A percentile compares a stretch with the other conserved stretches of the same genome.
Conservation (phyloP, 2,329 filamentous ascomycete species). For the Verticillium longisporum region DNA sequence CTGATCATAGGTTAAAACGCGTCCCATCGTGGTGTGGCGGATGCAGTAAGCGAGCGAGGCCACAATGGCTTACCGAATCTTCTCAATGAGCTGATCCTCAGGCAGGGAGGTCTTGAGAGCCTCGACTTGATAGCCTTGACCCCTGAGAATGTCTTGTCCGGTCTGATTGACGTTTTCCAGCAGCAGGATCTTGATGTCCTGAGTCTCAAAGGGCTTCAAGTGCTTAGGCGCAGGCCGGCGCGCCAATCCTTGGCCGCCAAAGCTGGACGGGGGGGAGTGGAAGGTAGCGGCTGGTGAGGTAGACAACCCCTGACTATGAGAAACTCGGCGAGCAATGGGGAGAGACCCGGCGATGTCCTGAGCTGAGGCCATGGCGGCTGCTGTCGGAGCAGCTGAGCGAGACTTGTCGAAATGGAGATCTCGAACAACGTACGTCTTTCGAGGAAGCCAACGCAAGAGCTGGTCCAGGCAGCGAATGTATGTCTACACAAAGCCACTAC, state of each 20-base stretch:
- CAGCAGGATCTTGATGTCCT: constrained; percentile 93
- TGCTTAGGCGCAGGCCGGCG: constrained; percentile 55
- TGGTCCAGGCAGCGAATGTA: neutral
- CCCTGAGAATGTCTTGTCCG: constrained; percentile 72
- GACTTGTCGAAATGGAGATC: too few species aligned
- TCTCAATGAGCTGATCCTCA: constrained; percentile 91
- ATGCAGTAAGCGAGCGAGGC: neutral
- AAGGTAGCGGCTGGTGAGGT: constrained; percentile 71
- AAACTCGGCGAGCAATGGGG: constrained; percentile 32
- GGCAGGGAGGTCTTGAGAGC: constrained; percentile 80
- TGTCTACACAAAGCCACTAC: neutral
- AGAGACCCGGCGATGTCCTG: constrained; percentile 39
- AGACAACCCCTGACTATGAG: constrained; percentile 60
- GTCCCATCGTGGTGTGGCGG: constrained; percentile 8
- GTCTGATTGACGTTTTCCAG: constrained; percentile 95
- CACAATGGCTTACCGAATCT: constrained; percentile 64
- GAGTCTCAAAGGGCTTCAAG: constrained; percentile 89
- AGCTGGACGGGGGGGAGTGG: constrained; percentile 64
- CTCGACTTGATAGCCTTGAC: constrained; percentile 95
- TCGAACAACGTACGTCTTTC: too few species aligned
- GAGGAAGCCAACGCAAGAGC: too few species aligned
- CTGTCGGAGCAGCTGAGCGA: neutral
- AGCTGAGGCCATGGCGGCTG: constrained; percentile 33
- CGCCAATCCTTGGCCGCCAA: constrained; percentile 38
- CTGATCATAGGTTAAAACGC: constrained; percentile 33